Conservation (phyloP, 2,329 filamentous ascomycete genomes). For the Alternaria conjuncta region DNA sequence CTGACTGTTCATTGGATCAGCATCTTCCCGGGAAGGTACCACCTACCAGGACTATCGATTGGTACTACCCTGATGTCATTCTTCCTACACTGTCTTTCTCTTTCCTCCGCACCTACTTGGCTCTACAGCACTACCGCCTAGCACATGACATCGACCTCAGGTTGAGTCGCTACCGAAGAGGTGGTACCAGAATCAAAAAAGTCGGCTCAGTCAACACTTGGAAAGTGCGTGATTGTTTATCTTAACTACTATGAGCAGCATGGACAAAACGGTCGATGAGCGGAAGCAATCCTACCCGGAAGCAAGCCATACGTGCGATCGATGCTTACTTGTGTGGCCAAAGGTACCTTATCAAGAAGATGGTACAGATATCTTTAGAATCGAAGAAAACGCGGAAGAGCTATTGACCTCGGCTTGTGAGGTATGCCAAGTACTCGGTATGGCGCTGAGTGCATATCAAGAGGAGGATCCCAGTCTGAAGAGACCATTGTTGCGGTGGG, state of each 20-base stretch:
- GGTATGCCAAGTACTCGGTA: not conserved
- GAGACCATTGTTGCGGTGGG: rapidly evolving
- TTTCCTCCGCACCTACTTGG: no score
- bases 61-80: no score
- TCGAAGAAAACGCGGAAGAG: not conserved
- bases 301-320: rapidly evolving
- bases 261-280: rapidly evolving
- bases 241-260: not conserved
- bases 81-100: no score
- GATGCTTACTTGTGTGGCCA: not conserved
- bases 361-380: rapidly evolving
- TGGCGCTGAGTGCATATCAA: rapidly evolving
- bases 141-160: no score
- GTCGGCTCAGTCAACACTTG: no score
- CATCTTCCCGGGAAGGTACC: no score
- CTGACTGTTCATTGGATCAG: no score
- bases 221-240: no score
- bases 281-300: rapidly evolving
- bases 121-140: no score
- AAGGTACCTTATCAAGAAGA: rapidly evolving
- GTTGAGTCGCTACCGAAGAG: no score
- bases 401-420: not conserved
- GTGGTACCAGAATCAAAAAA: no score
- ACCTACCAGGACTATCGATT: no score
- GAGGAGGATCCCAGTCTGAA: rapidly evolving